phyloP scores from a whole-genome alignment of 2,329 filamentous ascomycete species.

The Aquanectria penicillioides region DNA sequence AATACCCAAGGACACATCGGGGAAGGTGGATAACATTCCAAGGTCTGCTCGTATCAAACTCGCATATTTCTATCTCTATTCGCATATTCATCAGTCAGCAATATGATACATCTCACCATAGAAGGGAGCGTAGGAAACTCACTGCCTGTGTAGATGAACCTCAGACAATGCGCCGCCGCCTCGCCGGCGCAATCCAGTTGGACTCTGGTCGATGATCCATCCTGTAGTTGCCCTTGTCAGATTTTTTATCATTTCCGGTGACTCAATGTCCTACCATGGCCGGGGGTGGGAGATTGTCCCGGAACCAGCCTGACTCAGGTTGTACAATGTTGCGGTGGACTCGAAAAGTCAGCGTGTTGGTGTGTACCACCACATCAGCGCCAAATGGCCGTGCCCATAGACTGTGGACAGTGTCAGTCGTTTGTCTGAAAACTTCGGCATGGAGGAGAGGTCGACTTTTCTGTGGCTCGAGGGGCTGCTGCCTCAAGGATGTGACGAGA shows the following conservation, averaged over 20 bases:
- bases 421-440: neutral
- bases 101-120: no score
- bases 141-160: slow-evolving; percentile 50
- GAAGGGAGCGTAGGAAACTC: slow-evolving; percentile 19
- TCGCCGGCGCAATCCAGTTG: slow-evolving; percentile 36
- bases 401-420: slow-evolving; percentile 34
- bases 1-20: slow-evolving; percentile 47
- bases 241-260: neutral
- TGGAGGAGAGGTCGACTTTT: slow-evolving; percentile 30
- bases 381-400: slow-evolving; percentile 46
- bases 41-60: slow-evolving; percentile 34
- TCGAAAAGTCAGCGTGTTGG: slow-evolving; percentile 35
- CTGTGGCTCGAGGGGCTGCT: slow-evolving; percentile 40
- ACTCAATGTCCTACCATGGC: slow-evolving; percentile 34
- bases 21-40: slow-evolving; percentile 45
- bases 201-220: slow-evolving; percentile 41
- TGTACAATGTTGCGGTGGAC: slow-evolving; percentile 49
- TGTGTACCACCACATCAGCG: slow-evolving; percentile 45
- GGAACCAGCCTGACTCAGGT: slow-evolving; percentile 47
- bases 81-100: slow-evolving; percentile 5
- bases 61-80: slow-evolving; percentile 43
- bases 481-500: slow-evolving; percentile 40
- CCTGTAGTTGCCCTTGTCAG: slow-evolving; percentile 34
- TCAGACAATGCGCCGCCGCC: slow-evolving; percentile 44
- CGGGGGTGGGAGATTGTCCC: slow-evolving; percentile 44